Base-by-base conservation (phyloP, 192 early-diverging fungal species). In the Umbelopsis isabellina region DNA sequence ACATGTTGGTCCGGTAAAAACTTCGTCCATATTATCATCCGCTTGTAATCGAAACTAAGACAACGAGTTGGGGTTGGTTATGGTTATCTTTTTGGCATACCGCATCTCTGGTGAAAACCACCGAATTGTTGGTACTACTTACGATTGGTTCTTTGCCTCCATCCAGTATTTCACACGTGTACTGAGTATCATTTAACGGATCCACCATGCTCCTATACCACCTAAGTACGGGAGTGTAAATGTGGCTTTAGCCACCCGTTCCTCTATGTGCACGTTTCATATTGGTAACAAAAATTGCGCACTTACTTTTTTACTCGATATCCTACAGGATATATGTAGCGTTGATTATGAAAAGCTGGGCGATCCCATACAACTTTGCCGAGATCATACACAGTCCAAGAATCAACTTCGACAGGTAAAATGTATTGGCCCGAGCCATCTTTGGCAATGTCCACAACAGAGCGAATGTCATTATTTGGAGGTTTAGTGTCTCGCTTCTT, bases 271-370 rank as follows among this genome's bases (percentile, higher is more conserved):
- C 15, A 30, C 37, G 27, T 33, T 30, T 61, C 27, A 35, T 15
- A 25, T 50, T 16, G 7, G 7, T 46, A 48, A 46, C 45, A 25
- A 20, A 21, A 16, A 9, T 22, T 21, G n/a, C 55, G 10, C 21
- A 33, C 69, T 80, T 75, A 82, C 81, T 79, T 80, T 52, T 75
- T 83, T 8, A 90, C 86, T n/a, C 79, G 85, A 81, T 94, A 97
- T 18, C 95, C 95, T 6, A 95, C 92, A 1, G 95, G 95, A 80
- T 86, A 97, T 64, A 97, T 96, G 71, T 97, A 96, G 9, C 94
- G 85, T 72, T 96, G 92, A 68, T 86, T 93, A 68, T 97, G 94
- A 75, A 92, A 97, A 1, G 87, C 81, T 41, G 88, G 84, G 18
- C 90, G 85, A 73, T 95, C 91, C 75, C 83, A 87, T 5, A 94